These are phyloP conservation scores for Dendrobium officinale DNA, from an alignment of 106 monocot species.

Conservation along the genomic window DNA sequence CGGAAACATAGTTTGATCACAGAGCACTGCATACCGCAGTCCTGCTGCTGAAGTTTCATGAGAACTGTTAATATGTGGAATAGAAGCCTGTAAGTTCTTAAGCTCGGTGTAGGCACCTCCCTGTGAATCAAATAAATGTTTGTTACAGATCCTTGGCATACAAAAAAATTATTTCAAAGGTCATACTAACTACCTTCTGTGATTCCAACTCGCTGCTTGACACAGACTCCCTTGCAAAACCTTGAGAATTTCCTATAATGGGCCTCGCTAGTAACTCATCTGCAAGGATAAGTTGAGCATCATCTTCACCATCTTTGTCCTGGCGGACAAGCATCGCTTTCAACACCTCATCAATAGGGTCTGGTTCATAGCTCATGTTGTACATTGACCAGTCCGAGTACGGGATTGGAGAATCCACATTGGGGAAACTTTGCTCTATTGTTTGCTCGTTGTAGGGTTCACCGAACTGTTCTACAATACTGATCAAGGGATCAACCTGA, in stretches of 20 bases:
- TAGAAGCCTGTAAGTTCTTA: not conserved
- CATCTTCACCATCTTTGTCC: constrained; percentile 11
- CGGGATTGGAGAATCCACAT: constrained; percentile 27
- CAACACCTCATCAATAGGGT: constrained; percentile 23
- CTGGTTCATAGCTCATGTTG: constrained; percentile 15
- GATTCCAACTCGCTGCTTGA: not conserved
- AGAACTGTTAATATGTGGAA: not conserved
- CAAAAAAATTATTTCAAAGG: not conserved
- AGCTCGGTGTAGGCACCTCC: not conserved
- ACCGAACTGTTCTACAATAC: constrained; percentile 20
- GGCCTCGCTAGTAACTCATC: not conserved
- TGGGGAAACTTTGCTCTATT: constrained; percentile 20
- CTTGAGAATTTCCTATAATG: not conserved
- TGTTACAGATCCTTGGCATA: not conserved
- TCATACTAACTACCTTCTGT: not conserved
- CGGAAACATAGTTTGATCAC: not conserved
- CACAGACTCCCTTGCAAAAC: not conserved
- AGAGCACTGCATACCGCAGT: not conserved
- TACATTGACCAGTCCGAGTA: constrained; percentile 29
- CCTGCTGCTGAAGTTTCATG: not conserved
- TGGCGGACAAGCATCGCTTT: constrained; percentile 18
- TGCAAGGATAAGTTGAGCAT: not conserved
- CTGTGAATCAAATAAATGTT: constrained; percentile 1
- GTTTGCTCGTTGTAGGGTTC: constrained; percentile 11
- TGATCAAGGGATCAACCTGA: constrained; percentile 30